Percentiles rank a stretch among this genome's conserved stretches.
Evolutionary conservation across 768 basidiomycete genomes (phyloP).

Genomic region (Saitozyma podzolica): DNA sequence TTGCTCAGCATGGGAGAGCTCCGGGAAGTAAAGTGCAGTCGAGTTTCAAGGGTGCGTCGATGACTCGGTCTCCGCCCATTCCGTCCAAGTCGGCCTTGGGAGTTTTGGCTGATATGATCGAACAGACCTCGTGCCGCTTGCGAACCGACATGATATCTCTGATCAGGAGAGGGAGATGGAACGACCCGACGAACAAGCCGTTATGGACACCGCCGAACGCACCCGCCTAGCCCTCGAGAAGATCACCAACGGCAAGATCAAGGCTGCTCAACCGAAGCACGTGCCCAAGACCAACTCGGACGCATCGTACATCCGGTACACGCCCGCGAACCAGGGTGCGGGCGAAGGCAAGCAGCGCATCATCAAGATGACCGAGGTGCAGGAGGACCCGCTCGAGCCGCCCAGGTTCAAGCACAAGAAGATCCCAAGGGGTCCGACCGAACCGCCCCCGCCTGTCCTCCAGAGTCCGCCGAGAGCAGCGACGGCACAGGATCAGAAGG

Average conservation of each 20-base stretch:
- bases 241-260: constrained; percentile 92
- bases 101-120: neutral
- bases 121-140: constrained; percentile 82
- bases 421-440: constrained; percentile 93
- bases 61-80: neutral
- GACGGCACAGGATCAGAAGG: constrained; percentile 95
- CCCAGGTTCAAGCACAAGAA: constrained; percentile 99
- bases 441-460: constrained; percentile 92
- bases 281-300: constrained; percentile 81
- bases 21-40: constrained; percentile 84
- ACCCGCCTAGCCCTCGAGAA: constrained; percentile 90
- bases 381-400: constrained; percentile 96
- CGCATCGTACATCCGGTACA: constrained; percentile 91
- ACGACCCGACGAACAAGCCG: constrained; percentile 88
- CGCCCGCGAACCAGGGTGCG: constrained; percentile 83
- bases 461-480: constrained; percentile 94
- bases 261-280: constrained; percentile 96
- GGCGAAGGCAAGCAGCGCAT: constrained; percentile 82
- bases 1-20: constrained; percentile 91
- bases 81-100: neutral
- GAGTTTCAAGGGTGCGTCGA: constrained; percentile 70
- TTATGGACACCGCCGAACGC: constrained; percentile 84
- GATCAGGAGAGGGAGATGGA: constrained; percentile 77
- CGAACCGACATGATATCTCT: constrained; percentile 80
- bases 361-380: constrained; percentile 98